A percentile compares a stretch with the other conserved stretches of the same genome.
These are phyloP conservation scores for Metschnikowia santaceciliae DNA, from an alignment of 805 yeast species.

Conservation along the genomic window DNA sequence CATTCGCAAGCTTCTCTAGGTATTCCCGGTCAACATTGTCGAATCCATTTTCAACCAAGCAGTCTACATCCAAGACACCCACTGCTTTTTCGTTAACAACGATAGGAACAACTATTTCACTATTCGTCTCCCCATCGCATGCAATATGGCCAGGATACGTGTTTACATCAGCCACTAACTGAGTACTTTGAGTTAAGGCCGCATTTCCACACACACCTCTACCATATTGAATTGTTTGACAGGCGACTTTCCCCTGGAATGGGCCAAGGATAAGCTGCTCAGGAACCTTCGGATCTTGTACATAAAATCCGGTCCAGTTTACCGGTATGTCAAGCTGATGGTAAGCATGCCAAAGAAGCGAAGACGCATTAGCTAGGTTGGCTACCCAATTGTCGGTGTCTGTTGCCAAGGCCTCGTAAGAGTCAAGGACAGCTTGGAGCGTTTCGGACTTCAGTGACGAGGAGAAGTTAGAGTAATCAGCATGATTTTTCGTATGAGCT, in stretches of 20 bases:
- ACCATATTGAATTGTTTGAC: constrained; percentile 76
- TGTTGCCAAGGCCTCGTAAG: constrained; percentile 60
- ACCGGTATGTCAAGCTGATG: constrained; percentile 54
- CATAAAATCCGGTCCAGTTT: constrained; percentile 95
- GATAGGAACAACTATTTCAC: constrained; percentile 92
- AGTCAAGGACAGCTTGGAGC: constrained; percentile 52
- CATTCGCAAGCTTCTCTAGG: constrained; percentile 55
- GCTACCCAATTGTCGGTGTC: constrained; percentile 83
- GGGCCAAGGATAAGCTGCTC: constrained; percentile 75
- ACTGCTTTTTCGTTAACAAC: constrained; percentile 36
- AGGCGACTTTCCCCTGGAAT: constrained; percentile 95
- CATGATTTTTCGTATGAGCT: constrained; percentile 45
- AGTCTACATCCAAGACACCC: constrained; percentile 89
- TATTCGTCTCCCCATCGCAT: constrained; percentile 90
- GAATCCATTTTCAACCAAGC: constrained; percentile 62
- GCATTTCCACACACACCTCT: constrained; percentile 92
- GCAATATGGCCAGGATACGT: constrained; percentile 91
- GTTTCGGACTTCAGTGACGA: constrained; percentile 46
- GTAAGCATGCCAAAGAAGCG: constrained; percentile 86
- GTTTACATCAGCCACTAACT: constrained; percentile 73
- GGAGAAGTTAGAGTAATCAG: constrained; percentile 62
- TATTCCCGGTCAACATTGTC: constrained; percentile 54
- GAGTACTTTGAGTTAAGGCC: constrained; percentile 55
- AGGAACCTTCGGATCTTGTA: constrained; percentile 36
- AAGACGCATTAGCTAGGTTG: constrained; percentile 80